Percentiles rank a stretch among this genome's conserved stretches.
Conservation (phyloP, 495 filamentous ascomycete species). For the Lasiosphaeris hirsuta region DNA sequence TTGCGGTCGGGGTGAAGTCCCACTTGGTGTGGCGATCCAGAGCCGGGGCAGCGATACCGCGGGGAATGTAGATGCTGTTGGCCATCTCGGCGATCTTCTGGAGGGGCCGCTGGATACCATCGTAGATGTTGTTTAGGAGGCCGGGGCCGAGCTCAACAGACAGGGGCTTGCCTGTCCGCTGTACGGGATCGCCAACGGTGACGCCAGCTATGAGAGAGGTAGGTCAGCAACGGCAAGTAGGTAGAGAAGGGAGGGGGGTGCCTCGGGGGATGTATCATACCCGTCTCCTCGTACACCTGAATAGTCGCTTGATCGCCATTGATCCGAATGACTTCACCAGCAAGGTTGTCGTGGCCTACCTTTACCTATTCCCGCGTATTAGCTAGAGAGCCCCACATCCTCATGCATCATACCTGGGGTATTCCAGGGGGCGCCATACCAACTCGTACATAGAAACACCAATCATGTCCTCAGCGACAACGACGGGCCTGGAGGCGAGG, state of each 20-base stretch:
- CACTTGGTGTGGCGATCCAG: slow-evolving; percentile 86
- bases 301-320: slow-evolving; percentile 93
- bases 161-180: slow-evolving; percentile 86
- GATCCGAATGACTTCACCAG: slow-evolving; percentile 98
- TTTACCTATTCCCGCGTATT: slow-evolving; percentile 56
- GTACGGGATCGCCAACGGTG: slow-evolving; percentile 91
- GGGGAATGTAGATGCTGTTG: slow-evolving; percentile 92
- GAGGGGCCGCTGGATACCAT: slow-evolving; percentile 95
- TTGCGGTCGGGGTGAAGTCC: slow-evolving; percentile 88
- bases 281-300: slow-evolving; percentile 98
- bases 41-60: slow-evolving; percentile 85
- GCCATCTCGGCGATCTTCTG: slow-evolving; percentile 73
- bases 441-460: slow-evolving; percentile 99
- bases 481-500: slow-evolving; percentile 67
- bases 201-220: slow-evolving; percentile 66
- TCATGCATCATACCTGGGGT: background rate
- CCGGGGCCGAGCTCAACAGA: slow-evolving; percentile 97
- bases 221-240: slow-evolving; percentile 11
- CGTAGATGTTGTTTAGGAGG: slow-evolving; percentile 98
- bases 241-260: slow-evolving; percentile 8
- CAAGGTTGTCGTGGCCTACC: slow-evolving; percentile 84
- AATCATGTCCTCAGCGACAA: slow-evolving; percentile 96
- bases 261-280: slow-evolving; percentile 43
- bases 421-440: slow-evolving; percentile 36
- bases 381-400: slow-evolving; percentile 25